Conservation (phyloP, 108 stramenopile species). For the Skeletonema potamos region DNA sequence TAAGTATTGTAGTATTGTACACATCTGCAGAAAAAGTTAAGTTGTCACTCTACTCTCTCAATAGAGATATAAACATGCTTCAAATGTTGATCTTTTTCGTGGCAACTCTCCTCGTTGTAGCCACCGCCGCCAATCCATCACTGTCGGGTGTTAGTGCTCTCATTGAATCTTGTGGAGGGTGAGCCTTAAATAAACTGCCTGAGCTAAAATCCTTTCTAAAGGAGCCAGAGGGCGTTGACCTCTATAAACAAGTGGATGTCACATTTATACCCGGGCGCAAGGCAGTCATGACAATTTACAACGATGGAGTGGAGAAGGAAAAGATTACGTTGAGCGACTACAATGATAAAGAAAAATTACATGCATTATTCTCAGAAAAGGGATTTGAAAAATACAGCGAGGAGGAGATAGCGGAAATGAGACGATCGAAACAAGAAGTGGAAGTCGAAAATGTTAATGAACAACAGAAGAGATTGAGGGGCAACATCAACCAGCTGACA, state of each 20-base stretch:
- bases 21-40: too few relatives aligned
- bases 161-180: slow-evolving; percentile 58
- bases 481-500: not conserved
- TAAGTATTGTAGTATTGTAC: too few relatives aligned
- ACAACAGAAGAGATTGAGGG: not conserved
- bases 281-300: slow-evolving; percentile 50
- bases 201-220: slow-evolving; percentile 56
- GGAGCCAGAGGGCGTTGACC: slow-evolving; percentile 51
- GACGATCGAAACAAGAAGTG: slow-evolving; percentile 4
- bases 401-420: slow-evolving; percentile 11
- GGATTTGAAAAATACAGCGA: slow-evolving; percentile 37
- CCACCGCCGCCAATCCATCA: slow-evolving; percentile 6
- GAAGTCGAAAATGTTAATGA: not conserved
- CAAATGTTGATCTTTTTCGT: not conserved
- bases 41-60: too few relatives aligned
- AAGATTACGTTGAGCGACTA: slow-evolving; percentile 35
- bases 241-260: slow-evolving; percentile 52
- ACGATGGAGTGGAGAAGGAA: slow-evolving; percentile 41
- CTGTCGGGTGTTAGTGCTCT: slow-evolving; percentile 34
- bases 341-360: slow-evolving; percentile 36
- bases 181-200: slow-evolving; percentile 60
- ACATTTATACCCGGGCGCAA: slow-evolving; percentile 49
- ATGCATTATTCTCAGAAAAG: slow-evolving; percentile 25
- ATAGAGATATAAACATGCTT: not conserved
- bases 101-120: not conserved